A percentile compares a stretch with the other conserved stretches of the same genome.
phyloP scores from a whole-genome alignment of 2,329 filamentous ascomycete species.

The Didymella segeticola region DNA sequence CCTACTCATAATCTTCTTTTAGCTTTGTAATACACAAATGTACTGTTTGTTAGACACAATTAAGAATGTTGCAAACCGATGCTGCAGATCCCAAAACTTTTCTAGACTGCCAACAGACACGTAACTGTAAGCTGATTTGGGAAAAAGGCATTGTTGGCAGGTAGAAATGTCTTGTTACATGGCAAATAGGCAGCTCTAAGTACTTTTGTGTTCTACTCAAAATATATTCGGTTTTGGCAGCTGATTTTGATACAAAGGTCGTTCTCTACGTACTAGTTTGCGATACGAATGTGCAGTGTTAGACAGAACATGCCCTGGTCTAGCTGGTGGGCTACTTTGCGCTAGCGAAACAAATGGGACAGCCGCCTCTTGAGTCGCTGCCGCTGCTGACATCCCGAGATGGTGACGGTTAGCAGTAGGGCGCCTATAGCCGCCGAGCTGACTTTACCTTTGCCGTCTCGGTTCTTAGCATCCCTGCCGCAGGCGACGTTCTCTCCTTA shows the following conservation, averaged over 20 bases:
- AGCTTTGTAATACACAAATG: too few species aligned
- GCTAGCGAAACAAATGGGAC: neutral
- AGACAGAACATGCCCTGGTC: conserved; percentile 5
- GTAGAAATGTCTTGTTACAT: too few species aligned
- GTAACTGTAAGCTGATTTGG: too few species aligned
- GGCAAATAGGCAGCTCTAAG: too few species aligned
- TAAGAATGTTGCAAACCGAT: too few species aligned
- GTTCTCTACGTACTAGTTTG: conserved; percentile 5
- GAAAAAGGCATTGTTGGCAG: too few species aligned
- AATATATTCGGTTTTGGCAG: too few species aligned
- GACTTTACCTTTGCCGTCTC: neutral
- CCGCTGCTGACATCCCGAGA: neutral
- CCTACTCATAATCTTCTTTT: too few species aligned
- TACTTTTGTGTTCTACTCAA: too few species aligned
- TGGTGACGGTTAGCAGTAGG: neutral
- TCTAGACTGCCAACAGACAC: too few species aligned
- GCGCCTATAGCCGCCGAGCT: neutral
- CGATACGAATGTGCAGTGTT: neutral
- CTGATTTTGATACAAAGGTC: neutral
- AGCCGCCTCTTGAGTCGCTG: conserved; percentile 1
- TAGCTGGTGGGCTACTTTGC: neutral
- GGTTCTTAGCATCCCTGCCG: neutral
- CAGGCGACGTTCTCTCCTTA: neutral
- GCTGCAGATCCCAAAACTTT: too few species aligned
- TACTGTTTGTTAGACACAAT: too few species aligned